Evolutionary conservation across 2,329 filamentous ascomycete species (phyloP), one percentile per base, ranked within the genome.

Genomic region (Fusarium foetens): DNA sequence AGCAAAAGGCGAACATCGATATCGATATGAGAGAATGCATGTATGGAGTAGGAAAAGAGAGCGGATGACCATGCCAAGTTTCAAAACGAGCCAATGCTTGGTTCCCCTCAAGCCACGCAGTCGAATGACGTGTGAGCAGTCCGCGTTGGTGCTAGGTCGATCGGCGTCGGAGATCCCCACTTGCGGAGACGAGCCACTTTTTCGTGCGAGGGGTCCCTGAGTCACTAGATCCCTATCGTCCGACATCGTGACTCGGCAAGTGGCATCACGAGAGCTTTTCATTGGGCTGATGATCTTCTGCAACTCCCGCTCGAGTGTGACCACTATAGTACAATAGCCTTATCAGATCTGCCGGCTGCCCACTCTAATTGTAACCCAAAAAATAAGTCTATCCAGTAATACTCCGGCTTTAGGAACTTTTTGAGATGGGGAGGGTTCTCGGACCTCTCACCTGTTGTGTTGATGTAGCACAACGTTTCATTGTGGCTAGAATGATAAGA

Each of bases 21-120:
- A 17, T 63, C 29, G 27, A 43, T 33, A 23, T 17, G 25, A 45
- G 39, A 61, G 13, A 10, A 36, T 23, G 46, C 21, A 33, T 27
- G 25, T 7, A 46, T 21, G 43, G 19, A 46, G 43, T 23, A 14
- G 46, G 6, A 14, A 46, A 25, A 58, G 16, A 45, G 42, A 57
- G 42, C 8, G 31, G 42, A 62, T 62, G 57, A 62, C 57, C 48
- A 29, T 48, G 69, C 64, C 57, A 63, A 63, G 70, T 55, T 57
- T 65, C 51, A 36, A 48, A 39, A 62, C n/a, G 58, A 49, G 27
- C 71, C 71, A 73, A 73, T 74, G 43, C 71, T 25, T 42, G 51
- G 41, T 41, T 27, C 53, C 51, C 54, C 45, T 71, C 55, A 71
- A 73, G 71, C 71, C 71, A 73, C 71, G 71, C 63, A 52, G 52